Evolutionary conservation across 169 alveolate species (phyloP).

Genomic region (Ichthyophthirius multifiliis): DNA sequence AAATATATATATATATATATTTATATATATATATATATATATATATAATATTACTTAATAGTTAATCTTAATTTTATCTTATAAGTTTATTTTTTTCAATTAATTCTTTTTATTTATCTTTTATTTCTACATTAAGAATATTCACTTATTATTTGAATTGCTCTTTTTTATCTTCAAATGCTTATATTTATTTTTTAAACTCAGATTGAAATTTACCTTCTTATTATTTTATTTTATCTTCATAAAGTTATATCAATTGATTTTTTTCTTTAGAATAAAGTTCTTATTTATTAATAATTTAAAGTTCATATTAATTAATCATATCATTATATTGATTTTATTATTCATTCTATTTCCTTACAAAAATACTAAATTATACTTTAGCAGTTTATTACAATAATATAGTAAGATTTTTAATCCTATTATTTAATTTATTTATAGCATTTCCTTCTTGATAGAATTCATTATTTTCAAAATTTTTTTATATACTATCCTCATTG

Average conservation of each 20-base stretch:
- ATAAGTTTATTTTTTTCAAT: not conserved
- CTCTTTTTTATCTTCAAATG: not conserved
- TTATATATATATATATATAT: no score
- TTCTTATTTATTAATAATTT: not conserved
- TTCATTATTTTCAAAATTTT: not conserved
- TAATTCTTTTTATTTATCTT: not conserved
- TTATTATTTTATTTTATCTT: not conserved
- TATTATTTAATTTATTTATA: not conserved
- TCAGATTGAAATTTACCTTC: not conserved
- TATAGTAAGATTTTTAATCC: not conserved
- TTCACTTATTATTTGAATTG: not conserved
- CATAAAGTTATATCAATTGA: not conserved
- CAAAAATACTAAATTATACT: not conserved
- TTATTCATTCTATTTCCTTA: not conserved
- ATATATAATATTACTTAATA: not conserved
- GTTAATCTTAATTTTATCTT: not conserved
- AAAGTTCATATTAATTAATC: not conserved
- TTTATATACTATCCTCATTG: not conserved
- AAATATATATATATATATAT: no score
- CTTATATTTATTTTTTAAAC: not conserved
- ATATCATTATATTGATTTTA: not conserved
- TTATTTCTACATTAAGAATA: not conserved
- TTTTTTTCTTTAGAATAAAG: not conserved
- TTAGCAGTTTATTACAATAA: not conserved
- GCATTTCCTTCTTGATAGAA: not conserved